Conservation (phyloP, 345 rosid species). For the Cardamine resedifolia region DNA sequence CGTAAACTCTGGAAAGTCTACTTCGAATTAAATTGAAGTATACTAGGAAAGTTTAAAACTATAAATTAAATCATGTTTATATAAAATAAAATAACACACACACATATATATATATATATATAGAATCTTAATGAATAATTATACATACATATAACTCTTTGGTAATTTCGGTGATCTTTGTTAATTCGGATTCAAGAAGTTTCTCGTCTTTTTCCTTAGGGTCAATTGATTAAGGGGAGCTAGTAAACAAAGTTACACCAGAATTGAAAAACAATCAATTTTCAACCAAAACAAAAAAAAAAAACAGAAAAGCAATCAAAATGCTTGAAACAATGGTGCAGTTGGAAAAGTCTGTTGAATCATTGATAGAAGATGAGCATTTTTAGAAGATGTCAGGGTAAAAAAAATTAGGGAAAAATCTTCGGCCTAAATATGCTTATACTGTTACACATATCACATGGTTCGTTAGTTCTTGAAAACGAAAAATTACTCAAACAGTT, state of each 20-base stretch:
- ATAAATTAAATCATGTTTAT: too few relatives aligned
- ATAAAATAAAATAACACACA: background rate
- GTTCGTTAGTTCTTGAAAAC: background rate
- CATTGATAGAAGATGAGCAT: background rate
- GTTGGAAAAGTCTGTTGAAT: background rate
- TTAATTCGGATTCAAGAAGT: background rate
- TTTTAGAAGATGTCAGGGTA: background rate
- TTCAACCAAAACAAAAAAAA: too few relatives aligned
- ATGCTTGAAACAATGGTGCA: background rate
- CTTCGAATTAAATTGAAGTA: too few relatives aligned
- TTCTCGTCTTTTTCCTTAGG: background rate
- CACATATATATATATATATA: background rate
- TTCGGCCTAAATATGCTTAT: background rate
- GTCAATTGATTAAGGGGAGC: background rate
- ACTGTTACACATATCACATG: slow-evolving; percentile 11
- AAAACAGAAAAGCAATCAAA: background rate
- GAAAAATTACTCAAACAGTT: background rate
- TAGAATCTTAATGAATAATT: background rate
- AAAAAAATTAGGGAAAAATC: background rate
- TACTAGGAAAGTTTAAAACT: too few relatives aligned
- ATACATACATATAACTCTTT: background rate
- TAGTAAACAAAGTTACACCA: background rate
- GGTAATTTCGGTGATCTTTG: background rate
- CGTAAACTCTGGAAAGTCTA: too few relatives aligned
- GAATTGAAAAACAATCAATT: background rate